Evolutionary conservation across 371 early-diverging fungal species (phyloP).

Genomic region (Globomyces sp.): DNA sequence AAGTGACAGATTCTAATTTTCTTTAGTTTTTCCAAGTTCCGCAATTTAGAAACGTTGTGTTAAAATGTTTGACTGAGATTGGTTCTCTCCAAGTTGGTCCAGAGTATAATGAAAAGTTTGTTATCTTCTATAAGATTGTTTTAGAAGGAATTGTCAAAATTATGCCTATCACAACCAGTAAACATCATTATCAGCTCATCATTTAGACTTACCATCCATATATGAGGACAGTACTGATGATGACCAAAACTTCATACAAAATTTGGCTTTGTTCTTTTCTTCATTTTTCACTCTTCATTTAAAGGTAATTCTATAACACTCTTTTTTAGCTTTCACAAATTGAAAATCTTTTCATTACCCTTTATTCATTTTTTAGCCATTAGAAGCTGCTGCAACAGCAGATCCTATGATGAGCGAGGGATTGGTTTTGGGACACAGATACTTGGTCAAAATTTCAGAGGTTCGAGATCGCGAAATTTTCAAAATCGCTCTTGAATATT

Average conservation of each 20-base stretch:
- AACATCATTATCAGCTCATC: slow-evolving; percentile 13
- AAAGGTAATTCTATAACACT: slow-evolving; percentile 51
- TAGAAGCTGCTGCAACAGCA: slow-evolving; percentile 31
- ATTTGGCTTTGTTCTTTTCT: slow-evolving; percentile 83
- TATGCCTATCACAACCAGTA: slow-evolving; percentile 68
- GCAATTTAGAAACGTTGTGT: slow-evolving; percentile 86
- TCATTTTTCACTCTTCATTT: slow-evolving; percentile 80
- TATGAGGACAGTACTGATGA: slow-evolving; percentile 82
- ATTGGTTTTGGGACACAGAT: slow-evolving; percentile 80
- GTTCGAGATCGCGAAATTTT: slow-evolving; percentile 96
- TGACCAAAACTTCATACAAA: slow-evolving; percentile 89
- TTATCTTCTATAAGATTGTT: slow-evolving; percentile 73
- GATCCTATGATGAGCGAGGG: slow-evolving; percentile 53
- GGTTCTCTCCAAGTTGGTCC: slow-evolving; percentile 71
- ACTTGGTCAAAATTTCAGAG: slow-evolving; percentile 83
- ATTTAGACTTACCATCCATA: slow-evolving; percentile 68
- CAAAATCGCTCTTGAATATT: slow-evolving; percentile 97
- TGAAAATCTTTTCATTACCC: slow-evolving; percentile 18
- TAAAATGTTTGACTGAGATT: slow-evolving; percentile 95
- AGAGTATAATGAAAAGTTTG: slow-evolving; percentile 82
- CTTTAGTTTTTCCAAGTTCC: slow-evolving; percentile 76
- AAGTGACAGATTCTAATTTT: background rate
- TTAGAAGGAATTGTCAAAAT: slow-evolving; percentile 68
- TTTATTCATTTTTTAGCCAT: slow-evolving; percentile 21
- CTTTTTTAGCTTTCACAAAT: background rate